phyloP scores from a whole-genome alignment of 805 yeast genomes.

The Cyberlindnera bimundalis region DNA sequence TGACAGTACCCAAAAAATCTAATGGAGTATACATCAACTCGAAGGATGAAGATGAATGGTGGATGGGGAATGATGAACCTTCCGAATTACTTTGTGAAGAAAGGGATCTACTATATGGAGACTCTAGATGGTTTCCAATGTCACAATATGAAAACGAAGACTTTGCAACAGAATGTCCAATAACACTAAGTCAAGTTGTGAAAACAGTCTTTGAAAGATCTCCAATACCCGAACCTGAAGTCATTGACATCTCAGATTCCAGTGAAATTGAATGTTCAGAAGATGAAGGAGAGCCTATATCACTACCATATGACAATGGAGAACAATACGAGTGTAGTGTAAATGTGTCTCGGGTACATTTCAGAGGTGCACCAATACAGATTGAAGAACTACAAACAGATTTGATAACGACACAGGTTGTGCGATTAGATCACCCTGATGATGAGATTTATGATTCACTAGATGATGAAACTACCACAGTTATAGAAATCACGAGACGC shows the following conservation, averaged over 20 bases:
- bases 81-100: conserved; percentile 4
- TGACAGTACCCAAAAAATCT: too few species aligned
- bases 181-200: conserved; percentile 8
- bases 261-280: conserved; percentile 4
- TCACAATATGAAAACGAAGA: not conserved
- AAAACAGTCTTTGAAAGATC: not conserved
- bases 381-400: too few species aligned
- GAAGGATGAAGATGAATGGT: conserved; percentile 1
- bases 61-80: conserved; percentile 11
- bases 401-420: too few species aligned
- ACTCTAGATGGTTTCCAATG: not conserved
- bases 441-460: conserved; percentile 2
- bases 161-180: not conserved
- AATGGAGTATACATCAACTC: too few species aligned
- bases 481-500: not conserved
- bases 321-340: too few species aligned
- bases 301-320: not conserved
- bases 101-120: not conserved
- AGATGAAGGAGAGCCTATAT: conserved; percentile 1
- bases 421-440: too few species aligned
- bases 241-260: conserved; percentile 1
- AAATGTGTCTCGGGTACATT: too few species aligned
- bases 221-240: not conserved
- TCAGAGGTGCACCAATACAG: too few species aligned
- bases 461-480: not conserved